Percentiles rank a stretch among this genome's conserved stretches.
phyloP scores from a whole-genome alignment of 2,329 filamentous ascomycete species.

The Diaporthe helianthi region DNA sequence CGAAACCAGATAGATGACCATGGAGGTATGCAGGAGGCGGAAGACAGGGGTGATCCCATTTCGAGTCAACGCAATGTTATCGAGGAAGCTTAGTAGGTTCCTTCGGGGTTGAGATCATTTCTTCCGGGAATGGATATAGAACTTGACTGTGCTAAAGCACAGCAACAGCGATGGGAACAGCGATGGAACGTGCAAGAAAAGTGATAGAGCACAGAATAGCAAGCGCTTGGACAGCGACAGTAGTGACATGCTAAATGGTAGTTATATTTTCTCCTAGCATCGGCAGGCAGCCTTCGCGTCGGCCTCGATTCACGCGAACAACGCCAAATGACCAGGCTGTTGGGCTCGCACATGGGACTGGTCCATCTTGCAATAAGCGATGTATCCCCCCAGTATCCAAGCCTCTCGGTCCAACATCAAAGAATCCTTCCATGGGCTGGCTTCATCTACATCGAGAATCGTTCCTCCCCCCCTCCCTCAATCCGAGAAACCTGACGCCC shows the following conservation, averaged over 20 bases:
- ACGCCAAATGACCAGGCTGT: not conserved
- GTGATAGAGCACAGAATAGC: conserved; percentile 9
- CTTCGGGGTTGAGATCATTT: not conserved
- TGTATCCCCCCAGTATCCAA: too few species aligned
- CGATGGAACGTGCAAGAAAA: not conserved
- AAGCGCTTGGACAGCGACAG: not conserved
- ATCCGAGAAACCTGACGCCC: too few species aligned
- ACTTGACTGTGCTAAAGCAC: not conserved
- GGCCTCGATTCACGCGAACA: not conserved
- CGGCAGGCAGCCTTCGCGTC: not conserved
- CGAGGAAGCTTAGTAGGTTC: not conserved
- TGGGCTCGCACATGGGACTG: not conserved
- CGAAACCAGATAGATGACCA: too few species aligned
- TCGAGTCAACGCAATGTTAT: not conserved
- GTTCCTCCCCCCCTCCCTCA: not conserved
- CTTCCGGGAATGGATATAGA: not conserved
- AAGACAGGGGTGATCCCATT: not conserved
- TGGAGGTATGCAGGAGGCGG: not conserved
- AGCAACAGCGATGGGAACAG: not conserved
- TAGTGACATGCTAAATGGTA: not conserved
- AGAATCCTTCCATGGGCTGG: not conserved
- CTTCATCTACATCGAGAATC: not conserved
- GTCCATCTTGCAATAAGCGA: not conserved
- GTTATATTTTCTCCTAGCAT: not conserved
- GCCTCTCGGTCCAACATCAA: not conserved